A percentile compares a stretch with the other conserved stretches of the same genome.
These are phyloP conservation scores for Paramecium sonneborni DNA, from an alignment of 73 alveolate genomes.

Conservation along the genomic window DNA sequence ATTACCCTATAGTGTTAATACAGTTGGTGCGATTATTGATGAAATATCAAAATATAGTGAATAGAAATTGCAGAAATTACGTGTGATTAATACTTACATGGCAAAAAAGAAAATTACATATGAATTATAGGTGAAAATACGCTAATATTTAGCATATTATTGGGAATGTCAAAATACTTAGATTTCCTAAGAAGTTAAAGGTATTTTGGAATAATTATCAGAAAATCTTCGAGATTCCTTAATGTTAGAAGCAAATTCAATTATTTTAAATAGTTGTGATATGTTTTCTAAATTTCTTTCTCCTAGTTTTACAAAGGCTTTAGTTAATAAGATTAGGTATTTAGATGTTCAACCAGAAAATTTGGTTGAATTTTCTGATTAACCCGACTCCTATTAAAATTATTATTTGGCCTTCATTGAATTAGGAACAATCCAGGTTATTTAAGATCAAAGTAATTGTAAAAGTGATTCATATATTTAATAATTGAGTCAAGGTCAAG, in stretches of 20 bases:
- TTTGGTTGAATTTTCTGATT: not conserved
- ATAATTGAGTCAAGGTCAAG: not conserved
- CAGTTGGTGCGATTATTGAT: constrained; percentile 42
- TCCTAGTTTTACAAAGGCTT: not conserved
- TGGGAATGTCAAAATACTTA: constrained; percentile 34
- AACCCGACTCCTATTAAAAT: not conserved
- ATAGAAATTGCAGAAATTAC: not conserved
- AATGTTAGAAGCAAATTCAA: constrained; percentile 30
- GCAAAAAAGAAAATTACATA: constrained; percentile 19
- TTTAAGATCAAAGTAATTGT: not conserved
- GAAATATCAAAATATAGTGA: not conserved
- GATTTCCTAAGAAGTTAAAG: constrained; percentile 5
- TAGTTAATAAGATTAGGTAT: constrained; percentile 3
- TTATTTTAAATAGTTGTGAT: constrained; percentile 4
- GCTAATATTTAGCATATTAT: constrained; percentile 13
- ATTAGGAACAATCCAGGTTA: not conserved
- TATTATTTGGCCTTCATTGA: not conserved
- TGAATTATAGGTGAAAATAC: not conserved
- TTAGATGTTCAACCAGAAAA: constrained; percentile 27
- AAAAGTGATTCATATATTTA: not conserved
- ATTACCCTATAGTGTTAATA: constrained; percentile 33
- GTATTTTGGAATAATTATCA: constrained; percentile 3
- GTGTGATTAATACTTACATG: constrained; percentile 24
- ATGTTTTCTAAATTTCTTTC: not conserved
- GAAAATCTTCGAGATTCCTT: constrained; percentile 28